phyloP scores from a whole-genome alignment of 345 rosid genomes.

The Salix purpurea region DNA sequence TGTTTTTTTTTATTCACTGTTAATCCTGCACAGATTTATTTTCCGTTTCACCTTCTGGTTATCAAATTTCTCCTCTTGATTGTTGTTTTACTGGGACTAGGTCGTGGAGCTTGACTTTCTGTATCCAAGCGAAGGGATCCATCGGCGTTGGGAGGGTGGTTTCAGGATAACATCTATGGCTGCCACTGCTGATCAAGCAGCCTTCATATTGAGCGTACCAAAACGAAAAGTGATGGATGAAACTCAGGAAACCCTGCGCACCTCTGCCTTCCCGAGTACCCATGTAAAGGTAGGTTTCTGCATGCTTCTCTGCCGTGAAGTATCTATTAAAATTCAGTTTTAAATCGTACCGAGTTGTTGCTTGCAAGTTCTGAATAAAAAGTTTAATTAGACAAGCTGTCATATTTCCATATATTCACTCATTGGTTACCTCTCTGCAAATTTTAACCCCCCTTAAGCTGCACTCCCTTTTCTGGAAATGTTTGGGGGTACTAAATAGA shows the following conservation, averaged over 20 bases:
- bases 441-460: too few species aligned
- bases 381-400: not conserved
- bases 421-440: not conserved
- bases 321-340: not conserved
- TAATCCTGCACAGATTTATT: not conserved
- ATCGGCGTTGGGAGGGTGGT: constrained; percentile 87
- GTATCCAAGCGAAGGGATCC: constrained; percentile 75
- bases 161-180: constrained; percentile 94
- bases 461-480: not conserved
- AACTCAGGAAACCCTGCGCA: constrained; percentile 93
- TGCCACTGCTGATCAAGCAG: constrained; percentile 86
- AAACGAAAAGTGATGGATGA: constrained; percentile 81
- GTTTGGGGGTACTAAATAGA: not conserved
- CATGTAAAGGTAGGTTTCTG: constrained; percentile 69
- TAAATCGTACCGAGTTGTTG: not conserved
- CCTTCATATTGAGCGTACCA: constrained; percentile 82
- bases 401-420: not conserved
- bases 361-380: not conserved
- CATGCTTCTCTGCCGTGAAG: not conserved
- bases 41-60: not conserved
- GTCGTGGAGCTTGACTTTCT: constrained; percentile 34
- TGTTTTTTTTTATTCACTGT: not conserved
- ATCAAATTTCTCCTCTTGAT: not conserved
- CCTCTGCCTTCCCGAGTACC: constrained; percentile 93
- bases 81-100: constrained; percentile 13